Conservation (phyloP, 495 filamentous ascomycete genomes). For the Annulohypoxylon nitens region DNA sequence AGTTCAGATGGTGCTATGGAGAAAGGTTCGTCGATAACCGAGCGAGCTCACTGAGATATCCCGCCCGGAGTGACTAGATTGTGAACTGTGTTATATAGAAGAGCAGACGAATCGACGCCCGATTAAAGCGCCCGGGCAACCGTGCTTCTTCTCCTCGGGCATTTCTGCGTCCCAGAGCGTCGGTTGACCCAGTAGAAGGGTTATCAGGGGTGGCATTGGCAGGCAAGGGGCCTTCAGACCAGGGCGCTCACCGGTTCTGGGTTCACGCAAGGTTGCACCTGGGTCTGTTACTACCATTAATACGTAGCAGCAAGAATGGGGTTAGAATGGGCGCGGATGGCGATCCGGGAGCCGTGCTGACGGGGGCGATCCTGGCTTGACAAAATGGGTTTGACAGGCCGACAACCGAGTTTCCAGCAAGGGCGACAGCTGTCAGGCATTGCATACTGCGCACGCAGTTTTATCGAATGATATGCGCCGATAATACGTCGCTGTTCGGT, state of each 20-base stretch:
- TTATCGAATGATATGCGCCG: conserved; percentile 36
- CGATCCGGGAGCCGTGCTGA: conserved; percentile 38
- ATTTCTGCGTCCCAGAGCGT: conserved; percentile 47
- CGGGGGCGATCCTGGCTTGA: conserved; percentile 30
- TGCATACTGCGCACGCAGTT: background rate
- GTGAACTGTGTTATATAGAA: conserved; percentile 20
- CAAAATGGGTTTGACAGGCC: conserved; percentile 29
- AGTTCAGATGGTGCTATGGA: conserved; percentile 8
- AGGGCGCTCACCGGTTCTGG: conserved; percentile 47
- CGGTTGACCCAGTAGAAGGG: conserved; percentile 43
- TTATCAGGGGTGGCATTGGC: conserved; percentile 44
- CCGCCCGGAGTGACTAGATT: conserved; percentile 1
- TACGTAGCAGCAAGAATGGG: conserved; percentile 30
- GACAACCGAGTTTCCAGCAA: conserved; percentile 21
- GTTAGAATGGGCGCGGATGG: conserved; percentile 36
- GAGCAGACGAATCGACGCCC: conserved; percentile 15
- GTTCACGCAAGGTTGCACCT: conserved; percentile 41
- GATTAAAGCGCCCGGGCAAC: conserved; percentile 29
- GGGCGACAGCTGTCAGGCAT: conserved; percentile 14
- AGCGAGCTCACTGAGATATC: conserved; percentile 21
- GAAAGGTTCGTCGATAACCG: conserved; percentile 21
- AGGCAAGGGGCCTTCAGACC: conserved; percentile 20
- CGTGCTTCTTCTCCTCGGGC: conserved; percentile 38
- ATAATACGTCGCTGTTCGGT: conserved; percentile 9
- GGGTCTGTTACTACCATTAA: conserved; percentile 23